Conservation (phyloP, 2,329 filamentous ascomycete genomes). For the Ilyonectria mors-panacis region DNA sequence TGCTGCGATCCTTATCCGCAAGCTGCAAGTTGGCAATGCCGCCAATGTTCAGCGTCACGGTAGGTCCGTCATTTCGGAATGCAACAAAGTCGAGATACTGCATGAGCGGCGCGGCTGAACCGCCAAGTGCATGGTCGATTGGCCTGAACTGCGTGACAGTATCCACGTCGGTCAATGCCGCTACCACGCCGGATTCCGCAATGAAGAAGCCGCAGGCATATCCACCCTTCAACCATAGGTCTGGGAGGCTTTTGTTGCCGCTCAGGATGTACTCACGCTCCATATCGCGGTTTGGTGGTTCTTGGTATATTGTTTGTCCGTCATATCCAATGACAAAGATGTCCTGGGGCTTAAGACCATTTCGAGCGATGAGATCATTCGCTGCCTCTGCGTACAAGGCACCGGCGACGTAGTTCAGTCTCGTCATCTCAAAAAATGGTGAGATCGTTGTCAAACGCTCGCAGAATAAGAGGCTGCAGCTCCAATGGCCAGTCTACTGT, state of each 20-base stretch:
- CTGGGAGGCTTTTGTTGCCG: slow-evolving; percentile 44
- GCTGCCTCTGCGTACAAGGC: slow-evolving; percentile 49
- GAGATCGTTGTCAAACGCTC: slow-evolving; percentile 48
- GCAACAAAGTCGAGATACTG: slow-evolving; percentile 52
- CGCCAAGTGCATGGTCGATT: slow-evolving; percentile 49
- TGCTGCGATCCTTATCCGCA: slow-evolving; percentile 45
- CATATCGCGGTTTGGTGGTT: slow-evolving; percentile 45
- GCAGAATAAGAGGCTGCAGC: slow-evolving; percentile 44
- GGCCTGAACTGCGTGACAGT: slow-evolving; percentile 51
- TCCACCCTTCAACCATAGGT: slow-evolving; percentile 48
- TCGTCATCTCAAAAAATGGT: slow-evolving; percentile 49
- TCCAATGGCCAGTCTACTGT: slow-evolving; percentile 49
- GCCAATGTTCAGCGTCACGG: slow-evolving; percentile 49
- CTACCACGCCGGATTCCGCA: slow-evolving; percentile 50
- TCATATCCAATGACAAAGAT: slow-evolving; percentile 51
- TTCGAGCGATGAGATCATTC: slow-evolving; percentile 42
- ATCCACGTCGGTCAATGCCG: slow-evolving; percentile 47
- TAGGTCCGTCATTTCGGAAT: slow-evolving; percentile 45
- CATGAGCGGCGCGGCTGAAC: slow-evolving; percentile 49
- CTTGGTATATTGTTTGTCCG: slow-evolving; percentile 52
- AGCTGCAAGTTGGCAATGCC: slow-evolving; percentile 52
- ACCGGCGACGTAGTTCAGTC: slow-evolving; percentile 50
- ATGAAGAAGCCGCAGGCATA: slow-evolving; percentile 50
- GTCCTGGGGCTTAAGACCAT: slow-evolving; percentile 41
- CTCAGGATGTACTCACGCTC: slow-evolving; percentile 39